phyloP scores from a whole-genome alignment of 2,329 filamentous ascomycete species.

The Plectosphaerella plurivora region DNA sequence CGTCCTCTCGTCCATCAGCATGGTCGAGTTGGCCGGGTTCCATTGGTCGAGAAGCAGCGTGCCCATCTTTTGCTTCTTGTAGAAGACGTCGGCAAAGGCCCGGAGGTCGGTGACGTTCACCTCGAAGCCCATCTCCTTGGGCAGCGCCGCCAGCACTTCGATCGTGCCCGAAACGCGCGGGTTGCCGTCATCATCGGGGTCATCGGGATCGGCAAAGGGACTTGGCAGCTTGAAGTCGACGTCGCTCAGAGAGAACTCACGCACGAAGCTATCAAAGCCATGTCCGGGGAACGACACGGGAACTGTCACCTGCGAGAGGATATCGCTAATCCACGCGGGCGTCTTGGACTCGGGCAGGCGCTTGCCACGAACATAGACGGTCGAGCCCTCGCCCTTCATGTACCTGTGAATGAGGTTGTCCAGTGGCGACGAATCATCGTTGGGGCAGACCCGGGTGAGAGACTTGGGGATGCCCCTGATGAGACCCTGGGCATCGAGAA shows the following conservation, averaged over 20 bases:
- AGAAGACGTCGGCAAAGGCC: constrained; percentile 76
- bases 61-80: constrained; percentile 73
- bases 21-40: constrained; percentile 80
- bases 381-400: constrained; percentile 73
- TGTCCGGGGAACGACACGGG: constrained; percentile 81
- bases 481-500: constrained; percentile 65
- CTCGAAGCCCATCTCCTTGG: constrained; percentile 81
- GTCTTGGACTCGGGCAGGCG: constrained; percentile 61
- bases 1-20: constrained; percentile 51
- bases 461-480: constrained; percentile 70
- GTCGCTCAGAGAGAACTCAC: constrained; percentile 80
- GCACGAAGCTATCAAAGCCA: constrained; percentile 76
- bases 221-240: constrained; percentile 84
- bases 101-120: constrained; percentile 73
- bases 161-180: constrained; percentile 82
- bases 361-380: constrained; percentile 78
- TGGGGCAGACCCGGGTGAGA: constrained; percentile 70
- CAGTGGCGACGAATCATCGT: constrained; percentile 74
- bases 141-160: constrained; percentile 71
- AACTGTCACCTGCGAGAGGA: constrained; percentile 77
- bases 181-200: constrained; percentile 56
- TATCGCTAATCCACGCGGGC: constrained; percentile 76
- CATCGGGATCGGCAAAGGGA: constrained; percentile 69
- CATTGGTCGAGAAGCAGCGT: constrained; percentile 74
- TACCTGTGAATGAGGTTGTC: constrained; percentile 79